A percentile compares a stretch with the other conserved stretches of the same genome.
Evolutionary conservation across 306 rosid species (phyloP).

Genomic region (Macrotyloma uniflorum): DNA sequence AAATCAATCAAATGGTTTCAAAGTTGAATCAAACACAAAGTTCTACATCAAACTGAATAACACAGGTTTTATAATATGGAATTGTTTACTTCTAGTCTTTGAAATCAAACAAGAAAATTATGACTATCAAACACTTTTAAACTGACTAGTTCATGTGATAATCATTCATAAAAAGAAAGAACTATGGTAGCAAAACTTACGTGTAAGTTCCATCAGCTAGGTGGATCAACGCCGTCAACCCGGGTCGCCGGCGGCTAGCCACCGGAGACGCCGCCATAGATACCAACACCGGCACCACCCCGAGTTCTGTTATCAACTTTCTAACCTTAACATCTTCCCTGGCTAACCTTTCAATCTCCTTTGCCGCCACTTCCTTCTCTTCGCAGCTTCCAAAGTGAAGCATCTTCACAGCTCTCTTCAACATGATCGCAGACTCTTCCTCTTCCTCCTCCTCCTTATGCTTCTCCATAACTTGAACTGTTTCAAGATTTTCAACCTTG

Average conservation of each 20-base stretch:
- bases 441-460: constrained; percentile 29
- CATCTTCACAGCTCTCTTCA: constrained; percentile 83
- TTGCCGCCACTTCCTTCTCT: constrained; percentile 79
- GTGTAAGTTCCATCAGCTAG: constrained; percentile 81
- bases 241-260: constrained; percentile 49
- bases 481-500: constrained; percentile 31
- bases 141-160: background rate
- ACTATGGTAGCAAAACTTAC: constrained; percentile 48
- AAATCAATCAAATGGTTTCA: constrained; percentile 8
- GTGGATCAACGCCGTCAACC: constrained; percentile 60
- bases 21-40: constrained; percentile 16
- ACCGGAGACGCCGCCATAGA: constrained; percentile 64
- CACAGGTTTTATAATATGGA: background rate
- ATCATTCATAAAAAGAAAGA: background rate
- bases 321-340: constrained; percentile 66
- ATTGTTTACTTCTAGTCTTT: background rate
- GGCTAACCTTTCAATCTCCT: constrained; percentile 66
- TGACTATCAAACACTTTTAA: background rate
- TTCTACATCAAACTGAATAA: constrained; percentile 5
- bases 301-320: constrained; percentile 76
- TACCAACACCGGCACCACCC: constrained; percentile 85
- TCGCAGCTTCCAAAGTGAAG: constrained; percentile 91
- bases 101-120: background rate
- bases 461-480: constrained; percentile 40
- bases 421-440: constrained; percentile 39